These are phyloP conservation scores for Colletotrichum kahawae DNA, from an alignment of 2,329 filamentous ascomycete species.

Conservation along the genomic window DNA sequence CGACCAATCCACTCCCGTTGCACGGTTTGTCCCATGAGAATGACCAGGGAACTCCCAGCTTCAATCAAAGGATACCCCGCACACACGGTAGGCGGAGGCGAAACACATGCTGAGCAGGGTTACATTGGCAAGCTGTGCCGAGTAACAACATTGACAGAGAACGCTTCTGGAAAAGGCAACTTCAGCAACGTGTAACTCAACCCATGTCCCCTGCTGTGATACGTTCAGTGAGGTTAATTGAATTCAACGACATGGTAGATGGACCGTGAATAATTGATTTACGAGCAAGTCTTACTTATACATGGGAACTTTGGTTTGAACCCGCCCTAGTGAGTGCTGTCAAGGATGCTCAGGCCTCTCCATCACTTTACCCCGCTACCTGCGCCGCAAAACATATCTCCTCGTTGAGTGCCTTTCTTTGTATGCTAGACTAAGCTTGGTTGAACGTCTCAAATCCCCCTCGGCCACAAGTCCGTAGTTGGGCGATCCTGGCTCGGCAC, in stretches of 20 bases:
- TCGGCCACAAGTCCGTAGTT: not conserved
- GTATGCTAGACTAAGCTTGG: not conserved
- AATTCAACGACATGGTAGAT: not conserved
- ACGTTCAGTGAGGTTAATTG: not conserved
- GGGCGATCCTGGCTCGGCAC: not conserved
- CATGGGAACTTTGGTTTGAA: not conserved
- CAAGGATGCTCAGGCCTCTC: not conserved
- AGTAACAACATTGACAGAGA: not conserved
- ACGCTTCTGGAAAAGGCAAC: not conserved
- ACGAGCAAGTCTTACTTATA: not conserved
- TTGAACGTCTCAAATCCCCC: not conserved
- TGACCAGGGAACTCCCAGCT: not conserved
- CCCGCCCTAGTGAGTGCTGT: not conserved
- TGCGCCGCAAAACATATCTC: not conserved
- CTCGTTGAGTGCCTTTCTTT: not conserved
- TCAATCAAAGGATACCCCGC: not conserved
- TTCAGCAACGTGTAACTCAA: not conserved
- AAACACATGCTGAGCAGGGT: not conserved
- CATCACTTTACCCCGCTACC: not conserved
- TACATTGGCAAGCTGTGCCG: not conserved
- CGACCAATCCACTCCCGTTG: not conserved
- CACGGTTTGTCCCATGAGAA: not conserved
- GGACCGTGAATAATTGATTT: not conserved
- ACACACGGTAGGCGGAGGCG: not conserved
- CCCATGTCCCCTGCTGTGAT: not conserved